A percentile compares a stretch with the other conserved stretches of the same genome.
phyloP scores from a whole-genome alignment of 306 rosid species.

The Fragaria nilgerrensis region DNA sequence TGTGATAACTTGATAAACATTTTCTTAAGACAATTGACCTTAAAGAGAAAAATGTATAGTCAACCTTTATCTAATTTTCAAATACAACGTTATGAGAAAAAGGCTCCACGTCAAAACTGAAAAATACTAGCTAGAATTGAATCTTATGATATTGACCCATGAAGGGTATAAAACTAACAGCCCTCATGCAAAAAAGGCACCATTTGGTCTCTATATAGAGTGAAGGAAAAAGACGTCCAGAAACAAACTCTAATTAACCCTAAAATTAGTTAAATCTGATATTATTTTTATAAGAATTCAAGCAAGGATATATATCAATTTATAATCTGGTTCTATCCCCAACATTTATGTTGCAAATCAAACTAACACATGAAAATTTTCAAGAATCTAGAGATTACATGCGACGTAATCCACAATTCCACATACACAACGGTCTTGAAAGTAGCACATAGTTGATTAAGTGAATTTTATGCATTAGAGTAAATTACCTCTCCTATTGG shows the following conservation, averaged over 20 bases:
- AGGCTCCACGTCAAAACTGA: neutral
- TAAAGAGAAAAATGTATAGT: neutral
- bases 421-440: neutral
- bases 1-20: neutral
- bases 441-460: slow-evolving; percentile 5
- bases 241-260: neutral
- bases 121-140: neutral
- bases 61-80: neutral
- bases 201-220: too few relatives aligned
- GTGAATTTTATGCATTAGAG: neutral
- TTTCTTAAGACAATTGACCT: neutral
- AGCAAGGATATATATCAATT: neutral
- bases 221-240: neutral
- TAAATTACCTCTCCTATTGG: slow-evolving; percentile 41
- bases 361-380: neutral
- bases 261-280: neutral
- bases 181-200: neutral
- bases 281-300: neutral
- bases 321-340: neutral
- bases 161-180: neutral
- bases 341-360: neutral
- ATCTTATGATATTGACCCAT: neutral
- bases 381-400: neutral
- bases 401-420: neutral
- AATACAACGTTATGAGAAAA: neutral